A percentile compares a stretch with the other conserved stretches of the same genome.
These are phyloP conservation scores for Xylariaceae sp. DNA, from an alignment of 2,329 filamentous ascomycete species.

Conservation along the genomic window DNA sequence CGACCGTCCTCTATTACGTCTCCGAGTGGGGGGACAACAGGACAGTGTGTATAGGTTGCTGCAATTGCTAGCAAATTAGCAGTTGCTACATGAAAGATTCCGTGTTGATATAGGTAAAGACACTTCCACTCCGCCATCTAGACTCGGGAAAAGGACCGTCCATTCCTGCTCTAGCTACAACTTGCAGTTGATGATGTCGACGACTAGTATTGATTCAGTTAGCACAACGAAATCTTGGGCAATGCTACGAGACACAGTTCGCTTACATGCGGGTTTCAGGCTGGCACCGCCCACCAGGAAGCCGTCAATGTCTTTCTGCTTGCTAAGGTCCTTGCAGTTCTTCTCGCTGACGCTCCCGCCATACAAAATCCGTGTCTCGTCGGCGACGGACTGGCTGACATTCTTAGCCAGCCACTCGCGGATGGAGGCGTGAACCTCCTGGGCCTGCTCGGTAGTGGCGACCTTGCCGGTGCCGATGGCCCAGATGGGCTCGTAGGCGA, in stretches of 20 bases:
- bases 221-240: conserved; percentile 1
- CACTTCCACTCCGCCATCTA: conserved; percentile 2
- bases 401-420: conserved; percentile 80
- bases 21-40: neutral
- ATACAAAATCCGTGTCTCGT: conserved; percentile 91
- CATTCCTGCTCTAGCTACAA: conserved; percentile 36
- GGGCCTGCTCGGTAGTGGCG: conserved; percentile 81
- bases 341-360: conserved; percentile 96
- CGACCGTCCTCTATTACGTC: neutral
- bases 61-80: neutral
- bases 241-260: conserved; percentile 7
- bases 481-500: conserved; percentile 99
- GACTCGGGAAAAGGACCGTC: conserved; percentile 1
- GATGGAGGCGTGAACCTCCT: conserved; percentile 91
- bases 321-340: conserved; percentile 91
- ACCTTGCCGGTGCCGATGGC: conserved; percentile 92
- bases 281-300: conserved; percentile 96
- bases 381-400: conserved; percentile 69
- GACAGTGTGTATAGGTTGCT: conserved; percentile 3
- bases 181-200: conserved; percentile 58
- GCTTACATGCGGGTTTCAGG: conserved; percentile 91
- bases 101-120: conserved; percentile 7
- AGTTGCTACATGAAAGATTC: neutral
- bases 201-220: conserved; percentile 41
- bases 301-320: conserved; percentile 92